Conservation (phyloP, 768 basidiomycete genomes). For the Trametes cingulata region DNA sequence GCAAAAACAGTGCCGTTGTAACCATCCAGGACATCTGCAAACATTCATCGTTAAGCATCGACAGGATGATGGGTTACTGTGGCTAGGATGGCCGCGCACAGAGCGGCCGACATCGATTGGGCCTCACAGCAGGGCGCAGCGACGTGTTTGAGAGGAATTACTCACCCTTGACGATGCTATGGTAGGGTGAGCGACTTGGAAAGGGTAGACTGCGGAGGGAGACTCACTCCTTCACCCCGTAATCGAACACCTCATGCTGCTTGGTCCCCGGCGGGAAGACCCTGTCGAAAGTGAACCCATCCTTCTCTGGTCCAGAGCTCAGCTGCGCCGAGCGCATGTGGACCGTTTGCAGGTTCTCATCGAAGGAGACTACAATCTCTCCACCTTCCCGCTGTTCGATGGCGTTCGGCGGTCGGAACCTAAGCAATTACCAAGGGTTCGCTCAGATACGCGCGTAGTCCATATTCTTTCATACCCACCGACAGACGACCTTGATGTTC, state of each 20-base stretch:
- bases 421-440: conserved; percentile 31
- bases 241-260: conserved; percentile 96
- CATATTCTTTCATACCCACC: conserved; percentile 55
- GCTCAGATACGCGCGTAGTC: background rate
- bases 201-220: background rate
- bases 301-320: conserved; percentile 86
- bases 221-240: conserved; percentile 94
- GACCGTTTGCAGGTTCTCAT: conserved; percentile 83
- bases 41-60: background rate
- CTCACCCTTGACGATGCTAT: conserved; percentile 86
- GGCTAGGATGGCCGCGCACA: background rate
- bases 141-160: background rate
- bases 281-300: conserved; percentile 97
- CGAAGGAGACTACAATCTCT: conserved; percentile 87
- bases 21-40: conserved; percentile 91
- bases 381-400: conserved; percentile 87
- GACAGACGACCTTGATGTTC: conserved; percentile 99
- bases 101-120: background rate
- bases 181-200: conserved; percentile 6
- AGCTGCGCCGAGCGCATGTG: conserved; percentile 70
- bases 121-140: background rate
- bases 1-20: conserved; percentile 97
- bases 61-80: background rate
- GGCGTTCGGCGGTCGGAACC: conserved; percentile 94
- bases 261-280: conserved; percentile 91